phyloP scores from a whole-genome alignment of 768 basidiomycete species.

The Fistulinella prunicolor region DNA sequence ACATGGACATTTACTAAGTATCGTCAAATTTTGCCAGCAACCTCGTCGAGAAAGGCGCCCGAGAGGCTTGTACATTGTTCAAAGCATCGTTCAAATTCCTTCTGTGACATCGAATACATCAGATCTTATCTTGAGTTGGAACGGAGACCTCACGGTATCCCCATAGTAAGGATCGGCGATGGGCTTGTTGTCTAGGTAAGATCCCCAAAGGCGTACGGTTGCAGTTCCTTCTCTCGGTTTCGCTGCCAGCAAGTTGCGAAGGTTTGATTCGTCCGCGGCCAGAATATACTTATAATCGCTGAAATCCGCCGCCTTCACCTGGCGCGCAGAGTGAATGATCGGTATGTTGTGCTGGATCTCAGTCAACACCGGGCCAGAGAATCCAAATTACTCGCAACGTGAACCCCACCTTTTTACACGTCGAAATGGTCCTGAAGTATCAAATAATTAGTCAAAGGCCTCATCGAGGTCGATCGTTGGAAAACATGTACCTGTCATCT shows the following conservation, averaged over 20 bases:
- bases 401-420: conserved; percentile 61
- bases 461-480: neutral
- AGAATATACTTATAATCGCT: conserved; percentile 77
- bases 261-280: conserved; percentile 78
- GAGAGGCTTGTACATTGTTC: conserved; percentile 72
- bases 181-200: conserved; percentile 63
- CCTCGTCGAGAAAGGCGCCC: conserved; percentile 75
- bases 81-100: conserved; percentile 75
- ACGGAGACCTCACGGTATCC: conserved; percentile 44
- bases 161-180: conserved; percentile 90
- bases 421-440: conserved; percentile 56
- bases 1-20: neutral
- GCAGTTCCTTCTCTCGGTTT: conserved; percentile 56
- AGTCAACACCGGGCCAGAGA: conserved; percentile 3
- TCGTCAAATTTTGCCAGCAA: conserved; percentile 36
- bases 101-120: conserved; percentile 33
- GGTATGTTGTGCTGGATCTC: conserved; percentile 63
- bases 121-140: conserved; percentile 1
- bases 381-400: neutral
- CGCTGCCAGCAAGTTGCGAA: conserved; percentile 55
- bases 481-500: conserved; percentile 61
- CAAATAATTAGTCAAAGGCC: neutral
- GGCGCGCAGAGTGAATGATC: conserved; percentile 67
- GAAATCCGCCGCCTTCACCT: conserved; percentile 66
- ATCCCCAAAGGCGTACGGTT: conserved; percentile 74